Evolutionary conservation across 2,329 filamentous ascomycete genomes (phyloP).

Genomic region (Dendrostoma leiphaemia): DNA sequence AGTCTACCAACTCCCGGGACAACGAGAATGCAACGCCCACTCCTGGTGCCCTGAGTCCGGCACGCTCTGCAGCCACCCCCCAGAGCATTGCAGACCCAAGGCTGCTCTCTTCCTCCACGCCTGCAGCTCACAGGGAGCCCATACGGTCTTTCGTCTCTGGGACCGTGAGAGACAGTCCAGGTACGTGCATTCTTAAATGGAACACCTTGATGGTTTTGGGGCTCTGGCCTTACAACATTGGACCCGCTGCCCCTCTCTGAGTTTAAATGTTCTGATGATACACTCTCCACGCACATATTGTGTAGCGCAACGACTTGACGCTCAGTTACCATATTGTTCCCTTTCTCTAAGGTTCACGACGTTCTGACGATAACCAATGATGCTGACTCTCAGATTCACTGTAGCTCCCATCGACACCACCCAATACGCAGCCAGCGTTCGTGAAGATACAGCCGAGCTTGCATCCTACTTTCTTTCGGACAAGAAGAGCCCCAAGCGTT

Average conservation of each 20-base stretch:
- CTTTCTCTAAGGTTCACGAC: not conserved
- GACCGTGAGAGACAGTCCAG: constrained; percentile 57
- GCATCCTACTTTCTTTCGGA: constrained; percentile 78
- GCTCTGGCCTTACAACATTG: not conserved
- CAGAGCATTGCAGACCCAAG: constrained; percentile 29
- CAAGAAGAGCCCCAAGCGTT: constrained; percentile 43
- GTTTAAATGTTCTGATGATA: not conserved
- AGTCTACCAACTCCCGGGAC: constrained; percentile 29
- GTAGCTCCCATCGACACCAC: constrained; percentile 62
- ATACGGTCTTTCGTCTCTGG: constrained; percentile 71
- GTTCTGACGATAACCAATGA: not conserved
- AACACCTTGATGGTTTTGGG: constrained; percentile 15
- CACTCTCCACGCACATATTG: not conserved
- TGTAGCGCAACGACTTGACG: not conserved
- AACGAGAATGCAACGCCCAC: constrained; percentile 26
- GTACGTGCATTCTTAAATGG: constrained; percentile 37
- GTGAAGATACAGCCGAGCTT: constrained; percentile 83
- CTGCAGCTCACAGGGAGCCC: constrained; percentile 56
- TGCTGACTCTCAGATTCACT: constrained; percentile 17
- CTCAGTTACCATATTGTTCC: not conserved
- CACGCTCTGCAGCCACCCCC: constrained; percentile 18
- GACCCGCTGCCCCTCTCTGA: not conserved
- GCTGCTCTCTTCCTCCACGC: constrained; percentile 40
- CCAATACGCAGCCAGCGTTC: constrained; percentile 74
- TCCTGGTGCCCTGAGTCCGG: constrained; percentile 17